Evolutionary conservation across 371 early-diverging fungal species (phyloP), one percentile per base, ranked within the genome.

Genomic region (Syncephalastrum monosporum): DNA sequence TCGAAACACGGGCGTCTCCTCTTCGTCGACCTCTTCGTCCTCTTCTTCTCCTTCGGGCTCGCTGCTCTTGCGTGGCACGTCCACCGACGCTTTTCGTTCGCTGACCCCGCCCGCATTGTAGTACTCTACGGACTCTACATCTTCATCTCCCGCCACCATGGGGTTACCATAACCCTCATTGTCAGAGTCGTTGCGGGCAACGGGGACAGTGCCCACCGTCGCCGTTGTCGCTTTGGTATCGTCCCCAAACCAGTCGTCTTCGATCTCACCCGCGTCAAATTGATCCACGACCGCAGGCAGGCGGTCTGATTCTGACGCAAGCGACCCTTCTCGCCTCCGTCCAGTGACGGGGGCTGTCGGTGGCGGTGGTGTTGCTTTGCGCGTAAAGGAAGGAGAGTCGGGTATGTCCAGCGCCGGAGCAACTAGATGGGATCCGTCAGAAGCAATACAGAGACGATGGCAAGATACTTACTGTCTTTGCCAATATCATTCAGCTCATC

Each of bases 141-240:
- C 85, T 60, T 84, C 82, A 57, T 84, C 85, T 3, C 66, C 69
- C 17, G 79, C 67, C 1, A 84, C 82, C 82, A 82, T 82, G 0
- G 84, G 84, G 24, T 84, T 84, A 12, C 2, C 10, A 33, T 33
- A 33, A n/a, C 75, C 69, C 38, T 68, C 70, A 27, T 69, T 65
- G 38, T 73, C 77, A 0, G 73, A 69, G 8, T 77, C 75, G 13
- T 56, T 42, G 24, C 54, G 41, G 0, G 43, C n/a, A 7, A 47
- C 23, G 15, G 38, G 44, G 17, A 19, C 45, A 53, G 56, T 24
- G 50, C 16, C 19, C 29, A 17, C 42, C 23, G 42, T 7, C 5
- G 59, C 19, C 10, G 48, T n/a, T 3, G 42, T 43, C 5, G 64
- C 63, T 21, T 43, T n/a, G 8, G 57, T 59, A 8, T 64, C 68